Evolutionary conservation across 1,284 basidiomycete species (phyloP), one percentile per base, ranked within the genome.

Genomic region (Sanguinoderma infundibulare): DNA sequence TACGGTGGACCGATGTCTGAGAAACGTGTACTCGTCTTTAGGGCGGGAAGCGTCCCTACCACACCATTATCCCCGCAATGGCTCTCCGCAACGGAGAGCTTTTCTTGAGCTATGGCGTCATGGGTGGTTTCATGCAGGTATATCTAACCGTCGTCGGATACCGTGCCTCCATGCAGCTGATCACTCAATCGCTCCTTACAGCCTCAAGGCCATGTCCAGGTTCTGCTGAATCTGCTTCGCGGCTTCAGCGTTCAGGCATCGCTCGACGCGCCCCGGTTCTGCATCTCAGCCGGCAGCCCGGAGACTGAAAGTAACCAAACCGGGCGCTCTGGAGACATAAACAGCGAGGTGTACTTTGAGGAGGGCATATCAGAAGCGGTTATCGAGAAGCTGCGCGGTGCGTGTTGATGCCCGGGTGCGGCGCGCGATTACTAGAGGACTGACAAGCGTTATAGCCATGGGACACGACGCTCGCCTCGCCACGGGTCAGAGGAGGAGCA

Each of bases 81-180:
- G 96, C 89, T 0, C 92, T 92, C 2, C 84, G 86, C 61, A 88
- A 86, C 5, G 85, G 90, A 60, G 95, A 98, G 49, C 80, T 98
- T 1, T 94, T 96, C 79, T 77, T 98, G 70, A 88, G 87, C 60
- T 97, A 91, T 68, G 95, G 96, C 53, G 95, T 97, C 17, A 97
- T 97, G 95, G 95, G 94, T 59, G 94, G 94, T 2, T 96, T 90
- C 78, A 98, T 97, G 94, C 96, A 98, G 77, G 89, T 85, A 35
- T 69, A 75, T 35, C n/a, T 34, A 32, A 2, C 24, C 2, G 10
- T 15, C 12, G 22, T 24, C 34, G 12, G 3, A 15, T 14, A n/a
- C 32, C 12, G 12, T 14, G 20, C 1, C 9, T 50, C 8, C n/a
- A 30, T 20, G 20, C 12, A 0, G 32, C 17, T 20, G 20, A 50